phyloP scores from a whole-genome alignment of 208 protist species.

The Trypanosoma boissoni region DNA sequence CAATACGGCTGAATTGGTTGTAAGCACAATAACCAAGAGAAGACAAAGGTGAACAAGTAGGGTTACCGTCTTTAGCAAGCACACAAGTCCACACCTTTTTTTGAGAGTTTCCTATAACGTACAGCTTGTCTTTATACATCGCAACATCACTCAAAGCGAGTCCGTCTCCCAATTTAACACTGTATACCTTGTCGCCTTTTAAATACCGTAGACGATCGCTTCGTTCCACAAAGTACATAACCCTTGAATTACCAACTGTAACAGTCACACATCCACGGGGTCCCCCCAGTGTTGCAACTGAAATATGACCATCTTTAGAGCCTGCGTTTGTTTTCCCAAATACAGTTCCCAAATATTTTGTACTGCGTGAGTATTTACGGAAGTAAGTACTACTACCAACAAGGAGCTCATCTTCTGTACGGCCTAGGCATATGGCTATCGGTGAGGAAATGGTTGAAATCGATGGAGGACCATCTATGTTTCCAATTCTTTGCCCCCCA shows the following conservation, averaged over 20 bases:
- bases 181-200: conserved; percentile 1
- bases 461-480: conserved; percentile 29
- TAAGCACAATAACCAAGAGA: conserved; percentile 7
- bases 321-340: conserved; percentile 11
- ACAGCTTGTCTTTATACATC: conserved; percentile 27
- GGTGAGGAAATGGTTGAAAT: conserved; percentile 33
- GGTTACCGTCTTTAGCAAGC: conserved; percentile 10
- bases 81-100: conserved; percentile 25
- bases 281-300: conserved; percentile 1
- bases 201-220: conserved; percentile 18
- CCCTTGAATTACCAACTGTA: neutral
- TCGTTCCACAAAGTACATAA: conserved; percentile 27
- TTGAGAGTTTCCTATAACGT: conserved; percentile 22
- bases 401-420: conserved; percentile 29
- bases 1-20: conserved; percentile 11
- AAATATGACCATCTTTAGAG: conserved; percentile 3
- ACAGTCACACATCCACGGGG: conserved; percentile 1
- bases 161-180: neutral
- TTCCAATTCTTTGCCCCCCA: conserved; percentile 13
- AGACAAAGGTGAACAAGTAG: neutral
- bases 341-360: conserved; percentile 28
- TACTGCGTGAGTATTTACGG: conserved; percentile 38
- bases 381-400: conserved; percentile 32
- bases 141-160: conserved; percentile 26
- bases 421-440: conserved; percentile 33